Base-by-base conservation (phyloP, 2,329 filamentous ascomycete genomes). In the Tolypocladium amazonense region DNA sequence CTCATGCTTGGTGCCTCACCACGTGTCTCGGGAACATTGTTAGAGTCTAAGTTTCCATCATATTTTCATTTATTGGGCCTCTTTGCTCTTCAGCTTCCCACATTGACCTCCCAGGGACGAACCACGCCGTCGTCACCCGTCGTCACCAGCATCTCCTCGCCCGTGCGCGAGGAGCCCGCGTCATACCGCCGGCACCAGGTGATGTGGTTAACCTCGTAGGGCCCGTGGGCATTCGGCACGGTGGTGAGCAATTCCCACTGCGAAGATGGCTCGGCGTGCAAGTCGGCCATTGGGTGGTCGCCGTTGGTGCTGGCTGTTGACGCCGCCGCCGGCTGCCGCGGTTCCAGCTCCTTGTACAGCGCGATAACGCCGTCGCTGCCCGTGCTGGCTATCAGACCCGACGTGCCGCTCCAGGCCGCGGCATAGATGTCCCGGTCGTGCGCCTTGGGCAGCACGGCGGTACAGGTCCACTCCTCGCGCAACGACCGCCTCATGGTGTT, bases 141-240 rank as follows among this genome's bases (percentile, higher is more conserved):
- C 20, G 89, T 94, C 25, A 97, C 78, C 55, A 99, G 78, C 71
- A 97, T 88, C 75, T 97, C 93, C 30, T 78, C 72, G 4, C 80
- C 79, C 58, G 73, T 79, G 63, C 75, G 79, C 69, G 80, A 80
- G 1, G 75, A 74, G 1, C 77, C 87, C 56, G 80, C 79, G 71
- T 96, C 92, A 60, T 85, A 88, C 60, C 92, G 81, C 66, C 81
- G 84, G 65, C 91, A 92, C 94, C 94, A 99, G 2, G 84, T 86
- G 56, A 94, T 82, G 73, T 97, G 92, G 69, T 99, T 99, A 64
- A 97, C 82, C 75, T 99, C 94, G 69, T 93, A 97, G 2, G 95
- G 90, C 0, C 91, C 92, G 71, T 99, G 94, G 2, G 88, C 90
- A 39, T 87, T 87, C 56, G 87, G 80, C 1, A 89, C 70, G n/a